Base-by-base conservation (phyloP, 2,329 filamentous ascomycete genomes). In the Penicillium sp. region DNA sequence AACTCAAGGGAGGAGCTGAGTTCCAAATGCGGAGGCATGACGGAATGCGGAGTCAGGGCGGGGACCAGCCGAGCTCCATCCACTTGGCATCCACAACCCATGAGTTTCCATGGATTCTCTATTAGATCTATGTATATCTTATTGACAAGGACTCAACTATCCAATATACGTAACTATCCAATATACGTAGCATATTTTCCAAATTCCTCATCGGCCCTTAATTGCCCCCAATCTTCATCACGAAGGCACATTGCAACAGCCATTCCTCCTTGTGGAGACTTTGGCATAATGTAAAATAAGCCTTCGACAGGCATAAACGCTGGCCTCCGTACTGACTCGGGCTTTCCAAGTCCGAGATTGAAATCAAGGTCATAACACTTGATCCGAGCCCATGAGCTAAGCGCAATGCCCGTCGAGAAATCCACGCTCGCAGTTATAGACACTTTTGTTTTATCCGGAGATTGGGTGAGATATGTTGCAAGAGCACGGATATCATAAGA, bases 371-470 rank as follows among this genome's bases (percentile, higher is more conserved):
- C 68, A 59, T 80, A 81, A 16, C 70, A 73, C 4, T 76, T 68
- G 3, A 81, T 65, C 51, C 81, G 80, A 0, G 77, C 75, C 83
- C 82, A 86, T 1, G 82, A 85, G 56, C 80, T 84, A 6, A 86
- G 58, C 73, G 80, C 79, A 3, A 85, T 68, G 39, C 84, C 81
- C 0, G 64, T 67, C 0, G 75, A 66, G 0, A 72, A 60, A 29
- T 80, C 72, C 2, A 79, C 52, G 4, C 62, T 67, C 2, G 63
- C 60, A 10, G 58, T 58, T 24, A 65, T 6, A 26, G 24, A 26
- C 8, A 26, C 7, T 6, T 7, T 26, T 8, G 7, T 26, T 26
- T 26, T 26, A 26, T 8, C 24, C 1, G 7, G 5, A 6, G 7
- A 26, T 26, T 26, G 24, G 24, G 24, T 26, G 24, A 26, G 24